Percentiles rank a stretch among this genome's conserved stretches.
Evolutionary conservation across 2,329 filamentous ascomycete species (phyloP).

Genomic region (Byssoonygena ceratinophila): DNA sequence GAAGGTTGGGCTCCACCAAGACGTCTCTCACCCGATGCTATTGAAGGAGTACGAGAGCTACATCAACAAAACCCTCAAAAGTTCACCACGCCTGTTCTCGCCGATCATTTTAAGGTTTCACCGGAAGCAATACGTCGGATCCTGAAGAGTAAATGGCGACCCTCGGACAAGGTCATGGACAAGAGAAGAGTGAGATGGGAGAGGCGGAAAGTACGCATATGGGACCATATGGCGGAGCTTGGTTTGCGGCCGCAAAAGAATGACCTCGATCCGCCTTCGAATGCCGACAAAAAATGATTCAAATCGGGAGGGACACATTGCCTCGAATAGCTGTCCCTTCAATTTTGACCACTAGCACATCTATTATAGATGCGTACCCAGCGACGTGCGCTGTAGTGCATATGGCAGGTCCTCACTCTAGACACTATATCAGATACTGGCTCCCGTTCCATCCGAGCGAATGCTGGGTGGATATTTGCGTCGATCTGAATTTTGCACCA

Average conservation of each 20-base stretch:
- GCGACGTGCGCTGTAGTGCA: not conserved
- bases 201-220: constrained; percentile 37
- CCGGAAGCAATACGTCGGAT: constrained; percentile 81
- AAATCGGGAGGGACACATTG: no score
- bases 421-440: not conserved
- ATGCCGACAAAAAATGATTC: constrained; percentile 21
- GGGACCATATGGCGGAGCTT: constrained; percentile 37
- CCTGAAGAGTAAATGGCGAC: constrained; percentile 48
- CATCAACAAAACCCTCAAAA: constrained; percentile 64
- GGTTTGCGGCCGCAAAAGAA: constrained; percentile 49
- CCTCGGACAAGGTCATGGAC: constrained; percentile 31
- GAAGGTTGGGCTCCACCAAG: constrained; percentile 72
- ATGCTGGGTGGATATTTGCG: not conserved
- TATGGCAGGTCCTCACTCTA: not conserved
- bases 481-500: not conserved
- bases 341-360: not conserved
- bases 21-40: constrained; percentile 78
- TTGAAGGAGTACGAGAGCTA: constrained; percentile 79
- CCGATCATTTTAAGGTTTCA: constrained; percentile 73
- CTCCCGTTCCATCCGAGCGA: not conserved
- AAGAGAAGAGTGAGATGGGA: constrained; percentile 37
- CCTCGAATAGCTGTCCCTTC: not conserved
- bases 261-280: constrained; percentile 21
- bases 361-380: no score
- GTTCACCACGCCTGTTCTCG: constrained; percentile 64